Evolutionary conservation across 805 yeast genomes (phyloP), one percentile per base, ranked within the genome.

Genomic region (Yamadazyma endophytica): DNA sequence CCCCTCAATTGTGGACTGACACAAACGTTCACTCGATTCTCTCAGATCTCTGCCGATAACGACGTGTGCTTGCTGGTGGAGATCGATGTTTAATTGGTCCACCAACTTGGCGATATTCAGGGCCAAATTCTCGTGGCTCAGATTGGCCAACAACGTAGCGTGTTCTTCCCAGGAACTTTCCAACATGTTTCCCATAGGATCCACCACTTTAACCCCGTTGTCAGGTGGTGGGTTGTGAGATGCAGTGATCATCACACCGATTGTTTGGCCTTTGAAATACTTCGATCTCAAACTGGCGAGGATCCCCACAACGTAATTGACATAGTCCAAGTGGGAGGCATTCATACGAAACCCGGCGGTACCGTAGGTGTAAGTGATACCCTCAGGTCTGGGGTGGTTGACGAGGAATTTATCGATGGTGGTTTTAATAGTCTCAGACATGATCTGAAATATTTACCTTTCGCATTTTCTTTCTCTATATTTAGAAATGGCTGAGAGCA

Each of bases 211-310:
- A 30, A 87, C 90, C 17, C 96, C 96, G 47, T 87, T 87, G 53
- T 89, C 97, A 24, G 67, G 43, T 0, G 97, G 95, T 0, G 96
- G 96, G 49, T 88, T 88, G 56, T 88, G 97, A 1, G 95, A 83
- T 0, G 96, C 97, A 1, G 97, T 92, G 49, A 92, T 80, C 97
- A 92, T 90, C 9, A 89, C 81, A n/a, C 98, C 98, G 18, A 89
- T 73, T 6, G 82, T 74, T 46, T 81, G 66, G 1, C 90, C 85
- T 1, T 63, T 61, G 19, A 83, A 61, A 38, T 64, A 70, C 36
- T 80, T 72, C n/a, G 97, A 88, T 49, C 98, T 70, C 40, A 92
- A 62, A 2, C 79, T 64, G 0, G 98, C 97, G 17, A 89, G 54
- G 13, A 88, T 64, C 2, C 96, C 96, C 12, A 83, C 87, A 5